phyloP scores from a whole-genome alignment of 2,329 filamentous ascomycete species.

The Eutypella sp. region DNA sequence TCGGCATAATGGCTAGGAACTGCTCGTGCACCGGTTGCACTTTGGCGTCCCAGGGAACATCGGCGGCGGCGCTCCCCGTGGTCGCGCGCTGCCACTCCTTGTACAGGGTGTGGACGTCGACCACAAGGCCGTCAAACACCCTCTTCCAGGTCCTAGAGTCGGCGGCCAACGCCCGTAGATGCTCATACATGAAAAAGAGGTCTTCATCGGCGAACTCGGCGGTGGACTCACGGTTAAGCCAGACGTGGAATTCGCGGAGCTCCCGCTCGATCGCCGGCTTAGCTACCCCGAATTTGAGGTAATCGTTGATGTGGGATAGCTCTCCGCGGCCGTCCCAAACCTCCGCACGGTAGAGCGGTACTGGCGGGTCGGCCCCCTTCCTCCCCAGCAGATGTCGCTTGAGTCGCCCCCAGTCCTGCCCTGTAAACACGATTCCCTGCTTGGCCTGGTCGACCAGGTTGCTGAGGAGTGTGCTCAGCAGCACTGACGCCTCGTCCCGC shows the following conservation, averaged over 20 bases:
- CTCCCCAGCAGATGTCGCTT: slow-evolving; percentile 18
- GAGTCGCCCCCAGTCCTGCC: slow-evolving; percentile 36
- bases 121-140: slow-evolving; percentile 29
- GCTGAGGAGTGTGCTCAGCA: slow-evolving; percentile 47
- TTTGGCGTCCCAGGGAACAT: slow-evolving; percentile 14
- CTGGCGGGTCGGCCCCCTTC: slow-evolving; percentile 21
- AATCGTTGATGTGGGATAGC: slow-evolving; percentile 54
- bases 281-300: slow-evolving; percentile 52
- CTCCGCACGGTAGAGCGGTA: slow-evolving; percentile 40
- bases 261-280: slow-evolving; percentile 34
- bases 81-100: slow-evolving; percentile 27
- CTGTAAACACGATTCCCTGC: slow-evolving; percentile 46
- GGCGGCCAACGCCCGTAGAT: slow-evolving; percentile 26
- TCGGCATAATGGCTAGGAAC: slow-evolving; percentile 39
- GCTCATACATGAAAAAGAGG: slow-evolving; percentile 23
- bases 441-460: slow-evolving; percentile 55
- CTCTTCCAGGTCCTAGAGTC: slow-evolving; percentile 23
- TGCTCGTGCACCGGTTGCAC: slow-evolving; percentile 33
- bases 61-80: neutral
- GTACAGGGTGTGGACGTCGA: slow-evolving; percentile 26
- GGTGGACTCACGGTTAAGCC: slow-evolving; percentile 10
- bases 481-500: slow-evolving; percentile 35
- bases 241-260: slow-evolving; percentile 28
- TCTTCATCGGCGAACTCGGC: slow-evolving; percentile 18
- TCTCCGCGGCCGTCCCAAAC: slow-evolving; percentile 19